These are phyloP conservation scores for Pleurozium schreberi DNA, from an alignment of 225 moss, liverwort and hornwort genomes.

Conservation along the genomic window DNA sequence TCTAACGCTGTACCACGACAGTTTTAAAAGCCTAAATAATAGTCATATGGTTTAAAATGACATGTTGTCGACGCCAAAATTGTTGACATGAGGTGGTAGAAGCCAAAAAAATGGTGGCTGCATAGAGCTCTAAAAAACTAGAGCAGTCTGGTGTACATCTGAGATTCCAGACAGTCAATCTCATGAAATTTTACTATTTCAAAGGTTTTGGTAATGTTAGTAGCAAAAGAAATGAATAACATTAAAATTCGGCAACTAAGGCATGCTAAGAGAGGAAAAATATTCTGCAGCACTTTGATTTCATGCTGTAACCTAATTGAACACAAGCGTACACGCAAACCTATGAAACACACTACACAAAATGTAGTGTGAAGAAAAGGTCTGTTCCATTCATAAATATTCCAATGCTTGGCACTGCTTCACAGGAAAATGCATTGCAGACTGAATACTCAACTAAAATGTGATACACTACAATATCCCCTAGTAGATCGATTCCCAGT, in stretches of 20 bases:
- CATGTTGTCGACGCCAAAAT: neutral
- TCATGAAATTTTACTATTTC: neutral
- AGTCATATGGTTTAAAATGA: neutral
- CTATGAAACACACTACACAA: neutral
- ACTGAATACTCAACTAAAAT: neutral
- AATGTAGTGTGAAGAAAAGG: neutral
- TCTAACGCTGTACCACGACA: neutral
- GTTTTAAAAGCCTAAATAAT: no score
- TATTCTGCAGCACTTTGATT: no score
- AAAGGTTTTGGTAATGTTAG: neutral
- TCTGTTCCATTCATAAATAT: neutral
- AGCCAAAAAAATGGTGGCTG: no score
- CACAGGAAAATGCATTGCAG: conserved; percentile 14
- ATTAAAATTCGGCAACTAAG: neutral
- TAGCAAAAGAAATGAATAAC: neutral
- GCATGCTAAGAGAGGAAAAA: neutral
- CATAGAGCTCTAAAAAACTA: neutral
- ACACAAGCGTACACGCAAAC: neutral
- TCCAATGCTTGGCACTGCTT: conserved; percentile 9
- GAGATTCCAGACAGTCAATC: neutral
- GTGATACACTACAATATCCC: neutral
- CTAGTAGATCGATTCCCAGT: neutral
- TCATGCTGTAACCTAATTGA: neutral
- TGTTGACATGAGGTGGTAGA: no score
- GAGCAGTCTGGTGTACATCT: neutral